These are phyloP conservation scores for Neonectria faginata DNA, from an alignment of 2,329 filamentous ascomycete species.

Conservation along the genomic window DNA sequence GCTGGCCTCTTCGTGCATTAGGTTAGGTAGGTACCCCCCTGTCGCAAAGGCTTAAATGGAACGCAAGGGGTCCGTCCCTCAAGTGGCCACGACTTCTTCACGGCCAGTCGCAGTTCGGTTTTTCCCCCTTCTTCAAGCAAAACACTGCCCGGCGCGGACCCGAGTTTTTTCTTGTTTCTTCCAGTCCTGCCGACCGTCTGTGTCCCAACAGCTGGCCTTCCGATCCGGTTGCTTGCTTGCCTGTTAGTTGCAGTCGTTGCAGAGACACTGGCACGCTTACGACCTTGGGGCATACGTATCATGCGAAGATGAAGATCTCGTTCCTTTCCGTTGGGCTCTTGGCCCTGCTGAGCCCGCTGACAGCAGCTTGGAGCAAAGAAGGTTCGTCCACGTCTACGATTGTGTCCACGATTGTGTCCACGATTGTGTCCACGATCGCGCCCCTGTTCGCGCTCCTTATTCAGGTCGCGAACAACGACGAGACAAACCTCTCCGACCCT, in stretches of 20 bases:
- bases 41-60: conserved; percentile 21
- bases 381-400: conserved; percentile 61
- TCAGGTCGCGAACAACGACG: not conserved
- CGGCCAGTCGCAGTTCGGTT: conserved; percentile 16
- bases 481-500: conserved; percentile 1
- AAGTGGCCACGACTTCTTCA: conserved; percentile 30
- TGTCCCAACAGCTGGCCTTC: not conserved
- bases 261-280: not conserved
- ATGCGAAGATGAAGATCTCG: conserved; percentile 77
- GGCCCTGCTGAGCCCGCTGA: conserved; percentile 73
- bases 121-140: conserved; percentile 1
- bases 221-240: not conserved
- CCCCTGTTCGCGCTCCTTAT: not conserved
- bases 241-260: not conserved
- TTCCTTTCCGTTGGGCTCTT: conserved; percentile 76
- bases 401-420: not conserved
- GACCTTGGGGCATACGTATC: conserved; percentile 11
- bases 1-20: conserved; percentile 19
- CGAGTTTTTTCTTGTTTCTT: not conserved
- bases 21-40: conserved; percentile 10
- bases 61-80: conserved; percentile 13
- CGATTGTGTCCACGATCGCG: not conserved
- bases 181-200: not conserved
- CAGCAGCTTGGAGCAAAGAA: conserved; percentile 87
- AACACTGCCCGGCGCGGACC: conserved; percentile 5